Percentiles rank a stretch among this genome's conserved stretches.
phyloP scores from a whole-genome alignment of 257 asterid genomes.

The Linderniella brevidens region DNA sequence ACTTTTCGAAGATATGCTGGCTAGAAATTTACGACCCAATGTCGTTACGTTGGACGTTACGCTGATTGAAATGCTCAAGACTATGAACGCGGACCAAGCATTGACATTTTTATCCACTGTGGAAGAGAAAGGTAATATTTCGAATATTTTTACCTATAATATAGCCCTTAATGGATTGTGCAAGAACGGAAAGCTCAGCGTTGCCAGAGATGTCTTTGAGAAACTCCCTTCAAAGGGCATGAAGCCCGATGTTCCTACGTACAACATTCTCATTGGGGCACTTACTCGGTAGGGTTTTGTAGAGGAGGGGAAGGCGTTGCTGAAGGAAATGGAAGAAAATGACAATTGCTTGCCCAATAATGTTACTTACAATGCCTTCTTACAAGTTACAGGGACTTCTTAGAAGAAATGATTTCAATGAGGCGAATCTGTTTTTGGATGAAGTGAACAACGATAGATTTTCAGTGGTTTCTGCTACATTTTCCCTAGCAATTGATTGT shows the following conservation, averaged over 20 bases:
- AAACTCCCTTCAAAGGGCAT: neutral
- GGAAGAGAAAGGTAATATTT: neutral
- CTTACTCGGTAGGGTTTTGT: neutral
- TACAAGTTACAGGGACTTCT: constrained; percentile 1
- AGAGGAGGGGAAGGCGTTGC: constrained; percentile 4
- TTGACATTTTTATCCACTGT: neutral
- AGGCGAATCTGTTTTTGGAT: neutral
- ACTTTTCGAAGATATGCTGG: constrained; percentile 9
- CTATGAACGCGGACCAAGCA: neutral
- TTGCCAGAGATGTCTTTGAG: constrained; percentile 3
- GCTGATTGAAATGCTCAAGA: neutral
- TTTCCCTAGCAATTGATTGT: neutral
- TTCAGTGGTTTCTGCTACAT: neutral
- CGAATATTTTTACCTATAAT: neutral
- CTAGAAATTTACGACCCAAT: neutral
- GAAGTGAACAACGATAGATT: constrained; percentile 1
- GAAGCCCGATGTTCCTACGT: neutral
- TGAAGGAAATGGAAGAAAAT: constrained; percentile 6
- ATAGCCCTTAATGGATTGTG: constrained; percentile 1
- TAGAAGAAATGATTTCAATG: neutral
- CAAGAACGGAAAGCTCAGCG: constrained; percentile 2
- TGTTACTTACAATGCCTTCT: neutral
- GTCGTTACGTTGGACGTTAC: neutral
- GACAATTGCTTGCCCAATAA: neutral
- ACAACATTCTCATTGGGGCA: neutral